Conservation (phyloP, 805 yeast species). For the Ogataea corticis region DNA sequence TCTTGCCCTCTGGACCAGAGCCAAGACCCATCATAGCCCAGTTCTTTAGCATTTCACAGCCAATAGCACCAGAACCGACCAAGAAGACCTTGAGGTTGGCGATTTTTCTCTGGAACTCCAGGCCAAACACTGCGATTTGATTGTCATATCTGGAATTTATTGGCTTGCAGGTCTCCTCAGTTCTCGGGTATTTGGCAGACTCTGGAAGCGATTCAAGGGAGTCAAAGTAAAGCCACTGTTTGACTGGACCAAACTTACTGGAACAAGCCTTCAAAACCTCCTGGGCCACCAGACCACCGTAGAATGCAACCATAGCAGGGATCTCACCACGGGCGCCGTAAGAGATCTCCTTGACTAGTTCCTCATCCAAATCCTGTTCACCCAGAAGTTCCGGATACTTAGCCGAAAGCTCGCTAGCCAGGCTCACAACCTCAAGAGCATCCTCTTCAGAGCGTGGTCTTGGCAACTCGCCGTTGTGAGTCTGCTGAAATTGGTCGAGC, state of each 20-base stretch:
- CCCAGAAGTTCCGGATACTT: slow-evolving; percentile 60
- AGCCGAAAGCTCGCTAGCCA: slow-evolving; percentile 58
- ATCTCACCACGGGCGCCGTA: slow-evolving; percentile 90
- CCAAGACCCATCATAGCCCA: slow-evolving; percentile 98
- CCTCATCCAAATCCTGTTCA: slow-evolving; percentile 55
- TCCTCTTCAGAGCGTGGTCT: slow-evolving; percentile 74
- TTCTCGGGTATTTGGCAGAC: slow-evolving; percentile 55
- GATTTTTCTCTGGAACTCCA: slow-evolving; percentile 67
- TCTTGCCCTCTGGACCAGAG: slow-evolving; percentile 84
- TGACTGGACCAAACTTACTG: slow-evolving; percentile 91
- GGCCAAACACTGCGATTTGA: slow-evolving; percentile 94
- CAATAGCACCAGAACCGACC: slow-evolving; percentile 98
- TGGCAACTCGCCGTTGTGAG: slow-evolving; percentile 68
- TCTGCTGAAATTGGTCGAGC: slow-evolving; percentile 66
- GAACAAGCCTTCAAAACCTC: slow-evolving; percentile 95
- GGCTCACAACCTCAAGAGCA: slow-evolving; percentile 61
- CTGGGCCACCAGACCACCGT: slow-evolving; percentile 95
- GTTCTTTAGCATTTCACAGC: slow-evolving; percentile 96
- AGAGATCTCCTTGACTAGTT: slow-evolving; percentile 68
- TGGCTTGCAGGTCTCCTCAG: slow-evolving; percentile 72
- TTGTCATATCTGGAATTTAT: slow-evolving; percentile 82
- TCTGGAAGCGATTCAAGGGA: slow-evolving; percentile 89
- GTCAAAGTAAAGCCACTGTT: slow-evolving; percentile 91
- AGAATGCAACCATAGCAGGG: slow-evolving; percentile 84
- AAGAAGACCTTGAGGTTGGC: slow-evolving; percentile 81